These are phyloP conservation scores for Gloeophyllum trabeum DNA, from an alignment of 768 basidiomycete genomes.

Conservation along the genomic window DNA sequence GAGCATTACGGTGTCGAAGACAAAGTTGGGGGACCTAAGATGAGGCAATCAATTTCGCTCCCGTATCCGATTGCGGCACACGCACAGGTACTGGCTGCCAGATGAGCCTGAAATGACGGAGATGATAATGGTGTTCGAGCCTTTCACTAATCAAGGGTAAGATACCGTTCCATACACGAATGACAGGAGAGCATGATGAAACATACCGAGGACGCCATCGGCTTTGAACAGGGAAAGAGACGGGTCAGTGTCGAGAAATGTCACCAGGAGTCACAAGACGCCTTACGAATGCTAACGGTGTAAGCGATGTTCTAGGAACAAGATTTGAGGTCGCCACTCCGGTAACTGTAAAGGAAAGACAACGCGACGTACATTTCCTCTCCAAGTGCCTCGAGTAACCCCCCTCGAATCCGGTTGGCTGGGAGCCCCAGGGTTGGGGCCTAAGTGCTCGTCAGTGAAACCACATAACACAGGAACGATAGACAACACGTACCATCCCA, in stretches of 20 bases:
- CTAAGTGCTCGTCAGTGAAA: slow-evolving; percentile 2
- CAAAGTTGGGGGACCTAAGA: background rate
- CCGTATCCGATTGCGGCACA: background rate
- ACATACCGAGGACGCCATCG: no score
- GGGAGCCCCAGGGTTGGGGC: background rate
- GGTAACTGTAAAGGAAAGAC: no score
- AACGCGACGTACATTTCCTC: background rate
- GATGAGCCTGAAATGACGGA: background rate
- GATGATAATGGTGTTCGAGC: background rate
- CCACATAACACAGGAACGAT: no score
- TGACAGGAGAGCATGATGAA: no score
- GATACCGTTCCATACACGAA: no score
- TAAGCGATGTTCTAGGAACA: background rate
- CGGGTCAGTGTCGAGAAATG: background rate
- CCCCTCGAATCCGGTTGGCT: background rate
- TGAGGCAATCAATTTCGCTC: background rate
- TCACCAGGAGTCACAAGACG: background rate
- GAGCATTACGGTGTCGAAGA: background rate
- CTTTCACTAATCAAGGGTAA: no score
- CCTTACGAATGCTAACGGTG: background rate
- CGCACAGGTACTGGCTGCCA: background rate
- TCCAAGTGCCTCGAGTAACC: background rate
- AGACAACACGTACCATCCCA: no score
- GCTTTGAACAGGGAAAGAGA: background rate
- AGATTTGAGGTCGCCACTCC: background rate